Evolutionary conservation across 2,329 filamentous ascomycete species (phyloP), one percentile per base, ranked within the genome.

Genomic region (Canariomyces notabilis): DNA sequence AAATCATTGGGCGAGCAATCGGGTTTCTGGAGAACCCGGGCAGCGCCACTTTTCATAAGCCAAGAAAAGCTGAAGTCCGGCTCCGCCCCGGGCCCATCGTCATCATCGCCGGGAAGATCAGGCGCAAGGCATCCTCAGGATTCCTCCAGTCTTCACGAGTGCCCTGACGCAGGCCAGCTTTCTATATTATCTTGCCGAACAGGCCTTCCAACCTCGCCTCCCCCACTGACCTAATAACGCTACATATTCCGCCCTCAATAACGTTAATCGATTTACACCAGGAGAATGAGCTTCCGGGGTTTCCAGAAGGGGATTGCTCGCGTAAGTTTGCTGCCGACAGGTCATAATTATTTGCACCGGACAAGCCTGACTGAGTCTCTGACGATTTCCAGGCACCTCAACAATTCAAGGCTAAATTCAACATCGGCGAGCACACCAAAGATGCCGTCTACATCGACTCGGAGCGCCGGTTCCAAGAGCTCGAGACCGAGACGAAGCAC

Each of bases 401-500:
- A 77, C 83, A 84, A 61, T 79, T 98, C 75, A 94, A 90, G 68
- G 76, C 83, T 61, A 89, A 82, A 61, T 96, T 98, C 75, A 97
- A 96, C 65, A 82, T 97, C 59, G 93, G 93, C 66, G 93, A 97
- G 59, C 80, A 91, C 65, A 94, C 89, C 58, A 95, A 97, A 66
- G 93, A 98, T 73, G 76, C 88, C 38, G 85, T 98, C 61, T 98
- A 96, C 67, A 83, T 87, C 53, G 93, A 98, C 68, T 88, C 93
- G 54, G 93, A 98, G 66, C 82, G 90, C 52, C 84, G 93, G 39
- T 98, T 97, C 65, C 77, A 89, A 55, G 93, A 98, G 71, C 79
- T 98, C 54, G 93, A 98, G 70, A 85, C 75, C 56, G 90, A 98
- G 72, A 97, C 93, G 29, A 97, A 96, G 76, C 91, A 87, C 68